Conservation (phyloP, 192 early-diverging fungal genomes). For the Entomortierella chlamydospora region DNA sequence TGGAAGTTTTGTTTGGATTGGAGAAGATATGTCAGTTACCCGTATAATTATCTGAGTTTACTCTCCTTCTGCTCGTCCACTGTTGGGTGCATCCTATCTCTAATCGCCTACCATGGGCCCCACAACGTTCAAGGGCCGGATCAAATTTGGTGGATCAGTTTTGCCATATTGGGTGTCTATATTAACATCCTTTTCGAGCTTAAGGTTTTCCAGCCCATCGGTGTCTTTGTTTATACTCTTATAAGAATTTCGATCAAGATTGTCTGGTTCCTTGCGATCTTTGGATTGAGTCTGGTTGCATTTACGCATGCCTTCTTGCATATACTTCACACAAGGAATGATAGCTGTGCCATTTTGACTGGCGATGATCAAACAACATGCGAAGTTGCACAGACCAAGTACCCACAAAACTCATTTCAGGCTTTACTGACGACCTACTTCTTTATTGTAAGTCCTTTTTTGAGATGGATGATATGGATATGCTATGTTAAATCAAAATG, state of each 20-base stretch:
- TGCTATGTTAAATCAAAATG: too few relatives aligned
- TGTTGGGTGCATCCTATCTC: conserved; percentile 11
- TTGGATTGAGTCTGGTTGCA: conserved; percentile 16
- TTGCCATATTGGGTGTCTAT: not conserved
- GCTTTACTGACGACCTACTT: conserved; percentile 31
- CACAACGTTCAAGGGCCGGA: not conserved
- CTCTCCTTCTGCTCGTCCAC: not conserved
- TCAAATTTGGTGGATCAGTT: conserved; percentile 32
- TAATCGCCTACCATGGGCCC: not conserved
- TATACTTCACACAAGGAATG: not conserved
- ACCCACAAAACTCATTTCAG: not conserved
- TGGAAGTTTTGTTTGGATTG: too few relatives aligned
- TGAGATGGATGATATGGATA: too few relatives aligned
- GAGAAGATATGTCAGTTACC: too few relatives aligned
- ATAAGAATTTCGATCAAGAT: conserved; percentile 27
- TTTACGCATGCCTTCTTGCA: conserved; percentile 46
- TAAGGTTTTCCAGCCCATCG: conserved; percentile 20
- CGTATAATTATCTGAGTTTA: too few relatives aligned
- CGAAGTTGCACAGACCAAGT: not conserved
- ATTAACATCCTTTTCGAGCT: conserved; percentile 30
- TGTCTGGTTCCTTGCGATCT: conserved; percentile 32
- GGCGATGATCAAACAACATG: not conserved
- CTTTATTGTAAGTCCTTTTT: conserved; percentile 38
- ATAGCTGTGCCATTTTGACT: not conserved
- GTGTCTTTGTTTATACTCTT: conserved; percentile 36